Conservation (phyloP, 805 yeast species). For the Hanseniaspora guilliermondii region DNA sequence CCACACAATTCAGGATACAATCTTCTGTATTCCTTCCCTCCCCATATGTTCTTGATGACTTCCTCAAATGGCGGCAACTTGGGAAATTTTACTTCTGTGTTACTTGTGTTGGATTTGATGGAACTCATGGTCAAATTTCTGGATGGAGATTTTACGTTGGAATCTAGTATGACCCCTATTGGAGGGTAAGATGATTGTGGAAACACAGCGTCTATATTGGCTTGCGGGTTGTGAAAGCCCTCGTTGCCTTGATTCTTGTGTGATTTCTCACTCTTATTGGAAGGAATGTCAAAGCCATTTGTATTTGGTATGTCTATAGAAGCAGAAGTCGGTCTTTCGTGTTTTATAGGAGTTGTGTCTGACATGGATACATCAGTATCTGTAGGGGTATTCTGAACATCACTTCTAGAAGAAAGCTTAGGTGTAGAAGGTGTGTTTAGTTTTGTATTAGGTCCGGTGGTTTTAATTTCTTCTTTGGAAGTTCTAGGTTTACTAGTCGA, state of each 20-base stretch:
- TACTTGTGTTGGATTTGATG: slow-evolving; percentile 48
- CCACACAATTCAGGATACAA: neutral
- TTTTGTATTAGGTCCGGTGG: neutral
- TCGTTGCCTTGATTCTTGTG: neutral
- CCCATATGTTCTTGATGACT: slow-evolving; percentile 41
- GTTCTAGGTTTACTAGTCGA: neutral
- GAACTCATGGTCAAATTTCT: slow-evolving; percentile 26
- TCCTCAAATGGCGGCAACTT: slow-evolving; percentile 48
- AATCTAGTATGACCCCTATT: slow-evolving; percentile 9
- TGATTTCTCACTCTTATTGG: neutral
- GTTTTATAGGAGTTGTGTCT: slow-evolving; percentile 14
- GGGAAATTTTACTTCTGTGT: slow-evolving; percentile 86
- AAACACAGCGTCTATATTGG: slow-evolving; percentile 5
- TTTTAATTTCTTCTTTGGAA: neutral
- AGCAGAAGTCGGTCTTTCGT: slow-evolving; percentile 17
- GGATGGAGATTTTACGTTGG: slow-evolving; percentile 14
- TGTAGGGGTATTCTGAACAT: slow-evolving; percentile 11
- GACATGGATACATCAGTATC: slow-evolving; percentile 15
- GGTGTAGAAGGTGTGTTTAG: neutral
- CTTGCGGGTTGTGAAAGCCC: neutral
- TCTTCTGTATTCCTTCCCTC: neutral
- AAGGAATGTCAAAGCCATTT: slow-evolving; percentile 26
- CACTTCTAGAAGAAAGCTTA: neutral
- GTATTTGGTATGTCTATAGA: slow-evolving; percentile 26
- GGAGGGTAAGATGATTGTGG: slow-evolving; percentile 16